phyloP scores from a whole-genome alignment of 345 rosid species.

The Gossypium thurberi region DNA sequence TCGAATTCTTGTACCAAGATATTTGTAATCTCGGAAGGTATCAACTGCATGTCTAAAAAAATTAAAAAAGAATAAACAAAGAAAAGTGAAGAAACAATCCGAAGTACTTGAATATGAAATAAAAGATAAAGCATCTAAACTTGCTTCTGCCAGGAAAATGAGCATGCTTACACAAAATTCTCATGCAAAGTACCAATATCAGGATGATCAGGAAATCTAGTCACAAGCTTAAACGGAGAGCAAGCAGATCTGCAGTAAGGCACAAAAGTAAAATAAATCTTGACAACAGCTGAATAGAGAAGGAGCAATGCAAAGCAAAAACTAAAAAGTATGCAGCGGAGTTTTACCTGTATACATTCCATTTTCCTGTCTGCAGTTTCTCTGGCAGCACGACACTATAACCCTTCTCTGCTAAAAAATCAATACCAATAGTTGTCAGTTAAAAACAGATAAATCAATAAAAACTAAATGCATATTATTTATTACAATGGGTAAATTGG shows the following conservation, averaged over 20 bases:
- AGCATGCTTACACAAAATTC: constrained; percentile 68
- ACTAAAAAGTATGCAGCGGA: background rate
- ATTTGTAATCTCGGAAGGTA: constrained; percentile 74
- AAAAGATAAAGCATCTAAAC: background rate
- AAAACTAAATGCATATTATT: background rate
- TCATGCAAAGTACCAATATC: constrained; percentile 85
- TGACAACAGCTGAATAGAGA: background rate
- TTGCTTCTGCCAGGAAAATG: constrained; percentile 2
- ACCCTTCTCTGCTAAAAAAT: constrained; percentile 58
- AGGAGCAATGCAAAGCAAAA: background rate
- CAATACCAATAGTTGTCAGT: background rate
- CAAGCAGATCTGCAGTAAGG: constrained; percentile 53
- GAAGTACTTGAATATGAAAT: background rate
- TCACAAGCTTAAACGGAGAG: constrained; percentile 70
- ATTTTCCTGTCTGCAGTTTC: constrained; percentile 79
- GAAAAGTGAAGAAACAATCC: constrained; percentile 9
- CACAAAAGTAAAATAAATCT: constrained; percentile 22
- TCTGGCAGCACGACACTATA: constrained; percentile 94
- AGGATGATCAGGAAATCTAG: constrained; percentile 79
- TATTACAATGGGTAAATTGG: background rate
- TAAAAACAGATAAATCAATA: background rate
- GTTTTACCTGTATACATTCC: constrained; percentile 84
- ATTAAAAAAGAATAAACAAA: background rate
- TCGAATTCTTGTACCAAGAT: constrained; percentile 76
- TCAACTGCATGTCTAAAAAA: constrained; percentile 63